Conservation (phyloP, 1,284 basidiomycete genomes). For the Microbotryum saponariae region DNA sequence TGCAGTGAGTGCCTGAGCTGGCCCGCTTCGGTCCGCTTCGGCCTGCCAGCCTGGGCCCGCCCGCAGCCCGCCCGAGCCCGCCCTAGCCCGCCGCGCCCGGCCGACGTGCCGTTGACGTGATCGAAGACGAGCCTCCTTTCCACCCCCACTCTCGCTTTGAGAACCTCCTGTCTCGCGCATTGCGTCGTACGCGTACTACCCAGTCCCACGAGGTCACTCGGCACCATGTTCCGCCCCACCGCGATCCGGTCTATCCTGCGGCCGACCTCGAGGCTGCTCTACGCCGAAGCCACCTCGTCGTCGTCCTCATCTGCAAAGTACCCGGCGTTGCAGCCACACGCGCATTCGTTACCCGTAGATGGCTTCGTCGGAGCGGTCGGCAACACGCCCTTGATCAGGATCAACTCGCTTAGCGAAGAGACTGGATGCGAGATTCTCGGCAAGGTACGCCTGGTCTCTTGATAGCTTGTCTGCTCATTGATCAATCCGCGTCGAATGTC, state of each 20-base stretch:
- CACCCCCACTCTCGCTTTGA: neutral
- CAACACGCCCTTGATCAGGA: constrained; percentile 88
- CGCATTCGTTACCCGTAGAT: constrained; percentile 40
- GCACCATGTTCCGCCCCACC: neutral
- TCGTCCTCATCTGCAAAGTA: neutral
- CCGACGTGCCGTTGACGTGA: too few species aligned
- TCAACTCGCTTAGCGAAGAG: constrained; percentile 75
- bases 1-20: too few species aligned
- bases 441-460: constrained; percentile 53
- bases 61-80: too few species aligned
- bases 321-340: constrained; percentile 22
- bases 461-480: too few species aligned
- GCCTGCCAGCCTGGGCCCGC: too few species aligned
- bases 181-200: neutral
- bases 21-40: too few species aligned
- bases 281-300: neutral
- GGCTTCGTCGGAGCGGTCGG: constrained; percentile 86
- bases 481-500: too few species aligned
- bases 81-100: too few species aligned
- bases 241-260: neutral
- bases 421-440: constrained; percentile 84
- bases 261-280: neutral
- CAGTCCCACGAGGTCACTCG: neutral
- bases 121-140: neutral
- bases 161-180: neutral